A percentile compares a stretch with the other conserved stretches of the same genome.
phyloP scores from a whole-genome alignment of 768 basidiomycete species.

The Calvatia gigantea region DNA sequence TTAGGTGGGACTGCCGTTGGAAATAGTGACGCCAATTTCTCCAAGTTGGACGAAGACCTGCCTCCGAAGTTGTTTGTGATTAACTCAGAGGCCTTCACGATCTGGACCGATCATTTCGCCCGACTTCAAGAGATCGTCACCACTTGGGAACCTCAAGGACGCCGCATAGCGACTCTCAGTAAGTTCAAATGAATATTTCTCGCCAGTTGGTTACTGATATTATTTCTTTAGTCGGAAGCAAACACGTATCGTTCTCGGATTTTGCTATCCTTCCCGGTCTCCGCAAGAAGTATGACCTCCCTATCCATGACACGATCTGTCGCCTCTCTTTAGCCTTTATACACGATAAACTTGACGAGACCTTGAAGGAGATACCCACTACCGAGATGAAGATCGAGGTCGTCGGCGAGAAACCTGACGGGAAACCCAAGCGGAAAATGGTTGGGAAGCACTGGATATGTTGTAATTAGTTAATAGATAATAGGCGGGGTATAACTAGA shows the following conservation, averaged over 20 bases:
- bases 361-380: slow-evolving; percentile 25
- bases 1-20: slow-evolving; percentile 12
- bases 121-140: slow-evolving; percentile 50
- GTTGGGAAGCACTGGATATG: slow-evolving; percentile 40
- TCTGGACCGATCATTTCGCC: slow-evolving; percentile 75
- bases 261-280: slow-evolving; percentile 41
- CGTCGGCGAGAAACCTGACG: slow-evolving; percentile 41
- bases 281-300: slow-evolving; percentile 26
- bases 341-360: slow-evolving; percentile 33
- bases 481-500: background rate
- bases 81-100: slow-evolving; percentile 74
- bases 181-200: slow-evolving; percentile 14
- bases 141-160: slow-evolving; percentile 48
- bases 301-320: slow-evolving; percentile 31
- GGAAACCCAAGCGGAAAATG: slow-evolving; percentile 40
- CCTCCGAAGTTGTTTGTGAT: slow-evolving; percentile 56
- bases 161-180: slow-evolving; percentile 49
- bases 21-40: background rate
- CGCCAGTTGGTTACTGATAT: background rate
- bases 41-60: slow-evolving; percentile 4
- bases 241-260: slow-evolving; percentile 47
- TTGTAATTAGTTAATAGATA: slow-evolving; percentile 32
- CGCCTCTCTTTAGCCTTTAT: slow-evolving; percentile 41
- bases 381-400: slow-evolving; percentile 35
- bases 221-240: slow-evolving; percentile 34